These are phyloP conservation scores for Balansia obtecta DNA, from an alignment of 2,329 filamentous ascomycete genomes.

Conservation along the genomic window DNA sequence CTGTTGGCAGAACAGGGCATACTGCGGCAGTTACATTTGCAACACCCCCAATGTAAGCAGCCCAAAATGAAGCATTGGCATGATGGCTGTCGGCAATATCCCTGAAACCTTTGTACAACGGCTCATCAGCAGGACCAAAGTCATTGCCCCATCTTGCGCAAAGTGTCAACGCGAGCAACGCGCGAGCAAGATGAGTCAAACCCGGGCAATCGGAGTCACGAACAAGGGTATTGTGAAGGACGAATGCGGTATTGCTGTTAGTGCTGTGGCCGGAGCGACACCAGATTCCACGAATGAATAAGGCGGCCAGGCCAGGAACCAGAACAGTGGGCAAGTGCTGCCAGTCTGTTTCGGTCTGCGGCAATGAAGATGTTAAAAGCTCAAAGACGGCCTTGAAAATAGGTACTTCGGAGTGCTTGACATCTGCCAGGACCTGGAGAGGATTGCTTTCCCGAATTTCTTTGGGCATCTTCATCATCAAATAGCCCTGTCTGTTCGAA, in stretches of 20 bases:
- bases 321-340: slow-evolving; percentile 28
- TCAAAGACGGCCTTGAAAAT: slow-evolving; percentile 25
- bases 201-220: slow-evolving; percentile 60
- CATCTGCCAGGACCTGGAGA: slow-evolving; percentile 29
- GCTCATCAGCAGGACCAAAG: slow-evolving; percentile 34
- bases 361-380: slow-evolving; percentile 30
- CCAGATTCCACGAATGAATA: slow-evolving; percentile 42
- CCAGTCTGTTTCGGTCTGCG: slow-evolving; percentile 20
- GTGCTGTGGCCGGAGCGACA: slow-evolving; percentile 32
- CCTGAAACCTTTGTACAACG: slow-evolving; percentile 30
- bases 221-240: slow-evolving; percentile 59
- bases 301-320: slow-evolving; percentile 25
- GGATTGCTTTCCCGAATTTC: slow-evolving; percentile 53
- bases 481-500: slow-evolving; percentile 71
- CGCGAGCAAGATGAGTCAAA: slow-evolving; percentile 58
- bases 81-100: slow-evolving; percentile 26
- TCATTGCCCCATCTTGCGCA: slow-evolving; percentile 64
- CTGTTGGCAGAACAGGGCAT: slow-evolving; percentile 28
- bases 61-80: slow-evolving; percentile 35
- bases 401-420: slow-evolving; percentile 14
- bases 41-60: slow-evolving; percentile 38
- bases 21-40: slow-evolving; percentile 30
- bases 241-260: slow-evolving; percentile 49
- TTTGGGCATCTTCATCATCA: slow-evolving; percentile 57
- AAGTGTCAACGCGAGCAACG: slow-evolving; percentile 56